Evolutionary conservation across 2,329 filamentous ascomycete species (phyloP).

Genomic region (Epichloe gansuensis): DNA sequence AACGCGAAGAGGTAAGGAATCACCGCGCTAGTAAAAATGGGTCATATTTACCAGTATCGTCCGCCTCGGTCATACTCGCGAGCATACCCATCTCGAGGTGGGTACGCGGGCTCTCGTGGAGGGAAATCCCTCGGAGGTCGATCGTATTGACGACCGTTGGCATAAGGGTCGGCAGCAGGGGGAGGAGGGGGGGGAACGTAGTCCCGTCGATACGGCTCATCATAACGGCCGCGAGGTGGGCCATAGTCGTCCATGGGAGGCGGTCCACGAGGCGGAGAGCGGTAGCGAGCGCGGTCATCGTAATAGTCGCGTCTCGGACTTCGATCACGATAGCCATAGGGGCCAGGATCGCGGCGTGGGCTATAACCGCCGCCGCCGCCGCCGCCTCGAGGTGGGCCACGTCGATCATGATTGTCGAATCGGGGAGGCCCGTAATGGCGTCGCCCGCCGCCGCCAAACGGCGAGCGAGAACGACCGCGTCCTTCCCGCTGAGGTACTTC

Average conservation of each 20-base stretch:
- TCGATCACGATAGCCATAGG: conserved; percentile 74
- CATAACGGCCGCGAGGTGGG: conserved; percentile 55
- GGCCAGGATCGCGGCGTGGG: conserved; percentile 53
- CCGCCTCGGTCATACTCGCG: conserved; percentile 38
- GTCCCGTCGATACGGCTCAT: conserved; percentile 64
- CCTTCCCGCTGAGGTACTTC: conserved; percentile 54
- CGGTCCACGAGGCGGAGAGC: conserved; percentile 60
- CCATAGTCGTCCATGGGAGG: conserved; percentile 61
- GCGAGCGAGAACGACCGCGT: conserved; percentile 67
- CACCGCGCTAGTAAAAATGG: conserved; percentile 10
- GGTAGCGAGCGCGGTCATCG: conserved; percentile 66
- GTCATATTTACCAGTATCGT: conserved; percentile 34
- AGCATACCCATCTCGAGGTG: conserved; percentile 26
- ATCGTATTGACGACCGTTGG: conserved; percentile 43
- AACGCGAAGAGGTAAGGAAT: background rate
- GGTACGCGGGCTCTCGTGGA: conserved; percentile 30
- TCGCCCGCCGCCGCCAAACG: conserved; percentile 26
- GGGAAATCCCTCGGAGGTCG: conserved; percentile 38
- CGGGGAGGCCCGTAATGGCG: conserved; percentile 50
- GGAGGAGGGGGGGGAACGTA: conserved; percentile 52
- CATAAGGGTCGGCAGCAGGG: conserved; percentile 50
- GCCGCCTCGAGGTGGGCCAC: conserved; percentile 47
- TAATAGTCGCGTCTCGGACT: conserved; percentile 82
- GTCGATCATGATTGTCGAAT: conserved; percentile 71
- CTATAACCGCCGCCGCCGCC: conserved; percentile 51